Evolutionary conservation across 768 basidiomycete genomes (phyloP), one percentile per base, ranked within the genome.

Genomic region (Mycena galericulata): DNA sequence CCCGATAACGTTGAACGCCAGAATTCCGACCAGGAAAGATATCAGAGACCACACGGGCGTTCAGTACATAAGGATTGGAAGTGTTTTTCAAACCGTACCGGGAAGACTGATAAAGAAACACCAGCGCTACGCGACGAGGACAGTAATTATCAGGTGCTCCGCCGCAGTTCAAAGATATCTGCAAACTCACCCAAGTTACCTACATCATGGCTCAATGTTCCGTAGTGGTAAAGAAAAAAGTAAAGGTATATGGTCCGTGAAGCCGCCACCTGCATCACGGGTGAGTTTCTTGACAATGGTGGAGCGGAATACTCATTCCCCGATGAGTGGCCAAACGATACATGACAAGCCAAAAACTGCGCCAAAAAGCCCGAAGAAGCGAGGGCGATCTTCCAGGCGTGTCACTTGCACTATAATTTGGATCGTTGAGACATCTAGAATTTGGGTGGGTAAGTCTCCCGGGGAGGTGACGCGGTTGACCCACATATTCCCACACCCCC

Each of bases 301-400:
- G 51, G 1, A 36, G 11, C 20, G n/a, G 32, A 26, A 32, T n/a
- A n/a, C n/a, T 2, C 30, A 1, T 47, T 78, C 71, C 54, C 77
- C 60, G 53, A 76, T 76, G 55, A 80, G 72, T 7, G 71, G 49
- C 74, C 72, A 6, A 36, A 36, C 34, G 14, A 7, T 6, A 36
- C 8, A 14, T 36, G 34, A 36, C 34, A 36, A 36, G 34, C 14
- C 53, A 34, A 65, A 65, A 11, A 65, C 55, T 58, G 74, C 79
- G 34, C 84, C 80, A 38, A 82, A 80, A 12, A 79, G 59, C 9
- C 83, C 84, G 61, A 83, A 82, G 29, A 84, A 68, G 6, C 71
- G 30, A 15, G 78, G 72, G 11, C 77, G 75, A 34, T 77, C 71
- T 47, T 78, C 75, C 38, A 80, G 65, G 10, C 69, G 73, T 26